phyloP scores from a whole-genome alignment of 306 rosid genomes.

The Cyamopsis tetragonoloba region DNA sequence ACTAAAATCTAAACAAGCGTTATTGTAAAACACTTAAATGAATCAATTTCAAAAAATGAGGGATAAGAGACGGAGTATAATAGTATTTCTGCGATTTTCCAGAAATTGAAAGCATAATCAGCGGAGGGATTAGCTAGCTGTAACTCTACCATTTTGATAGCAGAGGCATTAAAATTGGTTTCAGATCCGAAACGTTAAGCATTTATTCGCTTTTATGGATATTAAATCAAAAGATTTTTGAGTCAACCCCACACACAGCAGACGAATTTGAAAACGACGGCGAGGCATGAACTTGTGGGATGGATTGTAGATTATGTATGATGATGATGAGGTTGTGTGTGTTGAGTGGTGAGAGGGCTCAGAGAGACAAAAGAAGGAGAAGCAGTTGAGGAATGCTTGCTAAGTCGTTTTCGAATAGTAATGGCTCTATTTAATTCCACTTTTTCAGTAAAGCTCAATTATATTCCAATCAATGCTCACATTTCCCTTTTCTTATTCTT shows the following conservation, averaged over 20 bases:
- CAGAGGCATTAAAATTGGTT: slow-evolving; percentile 9
- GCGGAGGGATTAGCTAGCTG: too few species aligned
- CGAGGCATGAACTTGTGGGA: slow-evolving; percentile 8
- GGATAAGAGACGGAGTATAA: too few species aligned
- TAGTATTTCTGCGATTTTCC: too few species aligned
- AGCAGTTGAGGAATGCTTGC: slow-evolving; percentile 50
- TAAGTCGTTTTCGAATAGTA: slow-evolving; percentile 73
- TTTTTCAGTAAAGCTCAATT: slow-evolving; percentile 27
- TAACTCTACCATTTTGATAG: neutral
- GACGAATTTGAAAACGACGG: neutral
- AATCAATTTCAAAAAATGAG: too few species aligned
- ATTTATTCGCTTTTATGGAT: neutral
- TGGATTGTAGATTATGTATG: neutral
- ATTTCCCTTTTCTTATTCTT: neutral
- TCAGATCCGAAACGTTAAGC: slow-evolving; percentile 13
- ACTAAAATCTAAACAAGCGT: too few species aligned
- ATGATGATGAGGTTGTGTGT: neutral
- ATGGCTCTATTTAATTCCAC: slow-evolving; percentile 32
- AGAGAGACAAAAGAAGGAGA: slow-evolving; percentile 10
- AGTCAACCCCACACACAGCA: neutral
- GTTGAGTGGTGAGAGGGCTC: neutral
- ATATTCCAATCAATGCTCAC: neutral
- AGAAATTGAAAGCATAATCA: too few species aligned
- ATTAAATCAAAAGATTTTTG: neutral
- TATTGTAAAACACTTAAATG: too few species aligned